A percentile compares a stretch with the other conserved stretches of the same genome.
phyloP scores from a whole-genome alignment of 345 rosid genomes.

The Citrus hindsii region DNA sequence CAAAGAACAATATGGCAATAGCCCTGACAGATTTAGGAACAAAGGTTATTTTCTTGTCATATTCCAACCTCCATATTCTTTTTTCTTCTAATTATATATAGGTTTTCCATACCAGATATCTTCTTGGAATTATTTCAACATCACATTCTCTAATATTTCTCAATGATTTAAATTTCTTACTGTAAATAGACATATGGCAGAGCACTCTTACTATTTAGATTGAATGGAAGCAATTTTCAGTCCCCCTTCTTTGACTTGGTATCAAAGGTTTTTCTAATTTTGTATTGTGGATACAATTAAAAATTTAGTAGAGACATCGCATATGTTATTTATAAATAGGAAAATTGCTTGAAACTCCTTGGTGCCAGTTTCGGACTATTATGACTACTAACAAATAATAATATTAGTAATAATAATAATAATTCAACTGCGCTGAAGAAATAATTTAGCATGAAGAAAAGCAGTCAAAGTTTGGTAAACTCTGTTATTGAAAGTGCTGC shows the following conservation, averaged over 20 bases:
- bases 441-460: background rate
- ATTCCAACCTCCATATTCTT: background rate
- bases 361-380: background rate
- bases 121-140: background rate
- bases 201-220: background rate
- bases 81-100: background rate
- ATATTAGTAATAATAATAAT: no score
- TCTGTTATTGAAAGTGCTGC: background rate
- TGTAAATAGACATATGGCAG: background rate
- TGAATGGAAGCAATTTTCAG: background rate
- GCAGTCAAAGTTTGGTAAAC: background rate
- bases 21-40: slow-evolving; percentile 99
- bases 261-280: background rate
- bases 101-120: background rate
- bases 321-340: background rate
- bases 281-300: background rate
- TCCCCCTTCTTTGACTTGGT: background rate
- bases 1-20: slow-evolving; percentile 99
- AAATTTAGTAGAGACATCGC: background rate
- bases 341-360: background rate
- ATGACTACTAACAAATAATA: background rate
- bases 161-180: background rate
- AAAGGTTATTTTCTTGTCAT: slow-evolving; percentile 50
- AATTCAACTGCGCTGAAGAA: background rate
- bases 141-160: background rate